These are phyloP conservation scores for Geranium rotundifolium DNA, from an alignment of 345 rosid genomes.

Conservation along the genomic window DNA sequence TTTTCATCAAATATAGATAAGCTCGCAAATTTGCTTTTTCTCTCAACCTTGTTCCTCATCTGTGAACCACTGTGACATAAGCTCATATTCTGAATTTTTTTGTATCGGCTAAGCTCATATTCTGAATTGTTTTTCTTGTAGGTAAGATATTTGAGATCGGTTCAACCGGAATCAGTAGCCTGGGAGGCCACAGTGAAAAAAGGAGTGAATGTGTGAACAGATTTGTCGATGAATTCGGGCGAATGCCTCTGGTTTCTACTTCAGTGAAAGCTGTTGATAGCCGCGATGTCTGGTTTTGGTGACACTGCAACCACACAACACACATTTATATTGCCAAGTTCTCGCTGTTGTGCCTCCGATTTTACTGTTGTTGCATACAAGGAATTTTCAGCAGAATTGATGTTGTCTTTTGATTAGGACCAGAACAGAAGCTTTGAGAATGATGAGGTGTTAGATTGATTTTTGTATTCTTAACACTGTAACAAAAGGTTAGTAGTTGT, in stretches of 20 bases:
- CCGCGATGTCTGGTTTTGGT: slow-evolving; percentile 78
- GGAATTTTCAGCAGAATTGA: too few relatives aligned
- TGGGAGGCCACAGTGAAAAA: slow-evolving; percentile 81
- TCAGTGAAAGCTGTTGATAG: slow-evolving; percentile 72
- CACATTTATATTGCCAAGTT: neutral
- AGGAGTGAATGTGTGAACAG: slow-evolving; percentile 66
- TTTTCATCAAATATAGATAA: too few relatives aligned
- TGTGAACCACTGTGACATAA: too few relatives aligned
- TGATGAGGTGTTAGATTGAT: neutral
- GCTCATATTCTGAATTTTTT: neutral
- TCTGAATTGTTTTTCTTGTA: slow-evolving; percentile 11
- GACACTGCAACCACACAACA: too few relatives aligned
- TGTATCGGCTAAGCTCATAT: neutral
- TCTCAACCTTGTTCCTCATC: too few relatives aligned
- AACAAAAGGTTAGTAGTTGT: too few relatives aligned
- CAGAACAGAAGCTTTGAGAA: too few relatives aligned
- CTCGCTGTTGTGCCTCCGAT: neutral
- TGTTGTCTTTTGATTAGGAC: too few relatives aligned
- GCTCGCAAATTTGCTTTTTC: too few relatives aligned
- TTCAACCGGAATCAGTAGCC: slow-evolving; percentile 85
- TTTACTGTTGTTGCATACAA: too few relatives aligned
- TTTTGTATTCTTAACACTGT: too few relatives aligned
- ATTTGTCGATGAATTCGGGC: slow-evolving; percentile 63
- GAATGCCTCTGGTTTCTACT: slow-evolving; percentile 71
- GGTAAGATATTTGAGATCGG: slow-evolving; percentile 94